These are phyloP conservation scores for Malus hybrid DNA, from an alignment of 331 rosid genomes.

Conservation along the genomic window DNA sequence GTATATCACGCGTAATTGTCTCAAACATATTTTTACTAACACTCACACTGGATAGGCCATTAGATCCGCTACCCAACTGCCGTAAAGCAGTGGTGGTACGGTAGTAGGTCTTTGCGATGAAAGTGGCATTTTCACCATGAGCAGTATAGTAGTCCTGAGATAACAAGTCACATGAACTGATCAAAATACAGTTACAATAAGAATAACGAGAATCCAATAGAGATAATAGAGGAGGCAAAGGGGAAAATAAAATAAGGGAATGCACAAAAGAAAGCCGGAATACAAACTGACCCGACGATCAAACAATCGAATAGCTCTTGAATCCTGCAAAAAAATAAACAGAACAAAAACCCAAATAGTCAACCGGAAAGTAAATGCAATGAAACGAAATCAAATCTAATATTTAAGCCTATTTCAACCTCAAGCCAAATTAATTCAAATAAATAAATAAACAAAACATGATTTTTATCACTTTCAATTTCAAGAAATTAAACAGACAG, in stretches of 20 bases:
- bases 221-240: background rate
- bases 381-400: background rate
- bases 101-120: conserved; percentile 83
- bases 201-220: background rate
- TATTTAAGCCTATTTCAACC: background rate
- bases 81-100: conserved; percentile 83
- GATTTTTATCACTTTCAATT: background rate
- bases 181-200: background rate
- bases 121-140: conserved; percentile 89
- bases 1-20: conserved; percentile 77
- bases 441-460: background rate
- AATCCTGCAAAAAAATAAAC: conserved; percentile 51
- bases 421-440: background rate
- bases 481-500: background rate
- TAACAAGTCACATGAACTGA: background rate
- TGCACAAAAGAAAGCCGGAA: background rate
- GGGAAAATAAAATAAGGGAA: background rate
- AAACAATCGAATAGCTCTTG: conserved; percentile 85
- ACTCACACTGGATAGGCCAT: conserved; percentile 75
- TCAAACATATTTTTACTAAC: conserved; percentile 80
- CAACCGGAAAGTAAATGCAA: background rate
- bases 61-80: conserved; percentile 67
- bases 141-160: conserved; percentile 88
- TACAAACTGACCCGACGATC: conserved; percentile 79
- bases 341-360: conserved; percentile 6